Percentiles rank a stretch among this genome's conserved stretches.
Conservation (phyloP, 352 stramenopile species). For the Peronosclerospora sorghi region DNA sequence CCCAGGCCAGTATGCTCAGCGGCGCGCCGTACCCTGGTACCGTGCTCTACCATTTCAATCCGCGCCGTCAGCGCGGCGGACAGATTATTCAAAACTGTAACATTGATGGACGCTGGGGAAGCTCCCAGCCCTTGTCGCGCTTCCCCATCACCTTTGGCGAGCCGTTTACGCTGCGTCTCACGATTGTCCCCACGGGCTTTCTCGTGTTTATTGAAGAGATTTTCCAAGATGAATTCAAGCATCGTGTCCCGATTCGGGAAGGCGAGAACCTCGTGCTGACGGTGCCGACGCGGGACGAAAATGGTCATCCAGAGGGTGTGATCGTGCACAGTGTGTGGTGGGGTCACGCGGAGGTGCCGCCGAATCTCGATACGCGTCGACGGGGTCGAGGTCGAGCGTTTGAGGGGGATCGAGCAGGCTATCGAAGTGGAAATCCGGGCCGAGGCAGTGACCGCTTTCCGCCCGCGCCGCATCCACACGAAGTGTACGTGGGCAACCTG, state of each 20-base stretch:
- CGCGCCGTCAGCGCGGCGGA: constrained; percentile 44
- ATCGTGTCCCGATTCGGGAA: constrained; percentile 74
- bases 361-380: constrained; percentile 48
- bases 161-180: constrained; percentile 67
- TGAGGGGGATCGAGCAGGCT: constrained; percentile 30
- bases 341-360: constrained; percentile 63
- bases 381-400: constrained; percentile 25
- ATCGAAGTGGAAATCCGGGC: constrained; percentile 21
- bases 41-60: constrained; percentile 76
- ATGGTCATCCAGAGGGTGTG: constrained; percentile 56
- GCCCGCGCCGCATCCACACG: constrained; percentile 47
- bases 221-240: constrained; percentile 76
- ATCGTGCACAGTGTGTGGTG: constrained; percentile 78
- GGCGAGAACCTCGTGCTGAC: constrained; percentile 72
- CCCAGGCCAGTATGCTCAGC: constrained; percentile 56
- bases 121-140: constrained; percentile 46
- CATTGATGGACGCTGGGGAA: constrained; percentile 68
- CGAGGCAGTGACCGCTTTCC: constrained; percentile 34
- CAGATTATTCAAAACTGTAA: constrained; percentile 78
- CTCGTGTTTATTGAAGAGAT: constrained; percentile 73
- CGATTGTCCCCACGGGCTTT: constrained; percentile 57
- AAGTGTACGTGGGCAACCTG: constrained; percentile 80
- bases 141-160: constrained; percentile 67
- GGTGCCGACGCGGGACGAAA: constrained; percentile 64
- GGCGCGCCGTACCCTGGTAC: constrained; percentile 61